phyloP scores from a whole-genome alignment of 192 early-diverging fungal genomes.

The Funneliformis mosseae region DNA sequence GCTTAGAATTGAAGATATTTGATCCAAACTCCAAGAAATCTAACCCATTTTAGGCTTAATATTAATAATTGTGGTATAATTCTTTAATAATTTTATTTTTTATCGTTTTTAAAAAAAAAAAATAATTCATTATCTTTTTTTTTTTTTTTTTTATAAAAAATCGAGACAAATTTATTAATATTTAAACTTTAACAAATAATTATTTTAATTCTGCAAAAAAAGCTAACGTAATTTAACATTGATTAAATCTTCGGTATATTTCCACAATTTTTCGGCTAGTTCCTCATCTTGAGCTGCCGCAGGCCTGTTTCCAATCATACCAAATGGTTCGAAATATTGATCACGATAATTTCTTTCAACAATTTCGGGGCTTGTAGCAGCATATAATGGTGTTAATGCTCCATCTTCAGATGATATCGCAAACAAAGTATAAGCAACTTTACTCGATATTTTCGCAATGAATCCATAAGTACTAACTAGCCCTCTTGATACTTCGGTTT shows the following conservation, averaged over 20 bases:
- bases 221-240: background rate
- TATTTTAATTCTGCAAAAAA: too few species aligned
- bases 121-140: too few species aligned
- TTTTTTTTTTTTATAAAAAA: too few species aligned
- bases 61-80: too few species aligned
- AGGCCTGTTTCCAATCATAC: conserved; percentile 21
- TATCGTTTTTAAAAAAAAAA: too few species aligned
- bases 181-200: too few species aligned
- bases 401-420: conserved; percentile 43
- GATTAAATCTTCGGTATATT: conserved; percentile 30
- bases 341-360: conserved; percentile 45
- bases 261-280: conserved; percentile 37
- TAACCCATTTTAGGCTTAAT: too few species aligned
- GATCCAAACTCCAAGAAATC: too few species aligned
- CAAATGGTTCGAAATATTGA: conserved; percentile 43
- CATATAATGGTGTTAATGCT: conserved; percentile 50
- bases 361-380: conserved; percentile 55
- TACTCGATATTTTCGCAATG: conserved; percentile 31
- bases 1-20: too few species aligned
- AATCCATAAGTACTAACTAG: conserved; percentile 28
- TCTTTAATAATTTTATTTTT: too few species aligned
- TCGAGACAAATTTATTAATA: too few species aligned
- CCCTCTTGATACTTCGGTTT: conserved; percentile 50
- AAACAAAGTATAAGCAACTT: conserved; percentile 32
- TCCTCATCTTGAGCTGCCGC: conserved; percentile 32